phyloP scores from a whole-genome alignment of 1,284 basidiomycete genomes.

The Cutaneotrichosporon dermatis region DNA sequence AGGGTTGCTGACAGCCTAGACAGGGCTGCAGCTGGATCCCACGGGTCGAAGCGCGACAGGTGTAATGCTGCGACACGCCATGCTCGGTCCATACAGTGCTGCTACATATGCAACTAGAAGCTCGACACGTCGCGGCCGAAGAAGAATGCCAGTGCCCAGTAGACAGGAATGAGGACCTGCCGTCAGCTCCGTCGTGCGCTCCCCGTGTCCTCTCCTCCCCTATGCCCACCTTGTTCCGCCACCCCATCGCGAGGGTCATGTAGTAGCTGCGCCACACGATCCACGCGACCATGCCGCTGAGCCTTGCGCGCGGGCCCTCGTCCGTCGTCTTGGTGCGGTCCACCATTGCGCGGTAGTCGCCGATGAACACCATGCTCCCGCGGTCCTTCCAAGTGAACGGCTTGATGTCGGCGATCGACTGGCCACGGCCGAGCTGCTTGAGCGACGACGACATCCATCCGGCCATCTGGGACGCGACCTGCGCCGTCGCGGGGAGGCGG shows the following conservation, averaged over 20 bases:
- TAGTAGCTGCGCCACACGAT: conserved; percentile 50
- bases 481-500: conserved; percentile 76
- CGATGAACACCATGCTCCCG: conserved; percentile 75
- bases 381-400: conserved; percentile 66
- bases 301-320: conserved; percentile 59
- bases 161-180: conserved; percentile 62
- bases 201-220: background rate
- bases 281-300: conserved; percentile 55
- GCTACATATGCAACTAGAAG: conserved; percentile 53
- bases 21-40: too few species aligned
- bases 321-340: conserved; percentile 61
- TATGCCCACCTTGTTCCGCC: conserved; percentile 58
- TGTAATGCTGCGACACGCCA: too few species aligned
- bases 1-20: too few species aligned
- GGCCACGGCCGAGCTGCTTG: conserved; percentile 58
- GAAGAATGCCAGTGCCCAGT: conserved; percentile 56
- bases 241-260: conserved; percentile 64
- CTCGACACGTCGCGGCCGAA: conserved; percentile 75
- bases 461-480: conserved; percentile 79
- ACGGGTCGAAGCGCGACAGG: too few species aligned
- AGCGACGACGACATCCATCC: conserved; percentile 66
- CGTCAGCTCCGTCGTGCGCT: background rate
- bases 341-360: conserved; percentile 67
- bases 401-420: conserved; percentile 39
- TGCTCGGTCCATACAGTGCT: too few species aligned